Conservation (phyloP, 2,329 filamentous ascomycete genomes). For the Claviceps maximensis region DNA sequence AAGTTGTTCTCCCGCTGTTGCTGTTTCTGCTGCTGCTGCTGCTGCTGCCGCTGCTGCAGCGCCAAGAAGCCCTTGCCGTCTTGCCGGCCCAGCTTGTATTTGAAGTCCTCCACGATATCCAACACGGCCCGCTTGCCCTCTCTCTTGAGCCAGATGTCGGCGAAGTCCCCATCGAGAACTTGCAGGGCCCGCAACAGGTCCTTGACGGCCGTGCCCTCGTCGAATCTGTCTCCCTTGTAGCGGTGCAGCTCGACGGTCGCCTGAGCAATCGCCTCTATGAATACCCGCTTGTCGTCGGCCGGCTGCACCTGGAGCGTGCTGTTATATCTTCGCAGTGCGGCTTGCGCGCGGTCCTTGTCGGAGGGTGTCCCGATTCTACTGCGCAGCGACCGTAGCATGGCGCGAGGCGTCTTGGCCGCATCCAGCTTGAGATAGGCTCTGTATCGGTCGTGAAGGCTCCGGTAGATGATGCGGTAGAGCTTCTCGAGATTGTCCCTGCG, state of each 20-base stretch:
- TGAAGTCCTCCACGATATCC: constrained; percentile 7
- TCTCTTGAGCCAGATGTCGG: background rate
- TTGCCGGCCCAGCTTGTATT: constrained; percentile 1
- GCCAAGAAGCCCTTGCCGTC: background rate
- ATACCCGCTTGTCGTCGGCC: constrained; percentile 2
- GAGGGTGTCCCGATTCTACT: background rate
- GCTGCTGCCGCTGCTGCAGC: too few relatives aligned
- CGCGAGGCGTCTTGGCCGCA: constrained; percentile 5
- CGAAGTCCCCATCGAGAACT: constrained; percentile 3
- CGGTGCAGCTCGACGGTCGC: constrained; percentile 5
- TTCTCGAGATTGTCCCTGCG: constrained; percentile 4
- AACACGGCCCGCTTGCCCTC: background rate
- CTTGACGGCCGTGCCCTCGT: constrained; percentile 2
- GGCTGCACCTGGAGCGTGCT: constrained; percentile 3
- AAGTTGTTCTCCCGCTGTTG: too few relatives aligned
- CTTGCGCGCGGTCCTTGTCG: constrained; percentile 1
- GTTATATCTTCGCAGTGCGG: background rate
- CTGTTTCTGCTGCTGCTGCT: too few relatives aligned
- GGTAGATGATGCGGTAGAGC: constrained; percentile 6
- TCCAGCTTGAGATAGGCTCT: constrained; percentile 5
- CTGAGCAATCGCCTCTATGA: constrained; percentile 5
- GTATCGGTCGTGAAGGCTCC: constrained; percentile 4
- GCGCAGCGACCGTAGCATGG: constrained; percentile 4
- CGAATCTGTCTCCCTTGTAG: background rate
- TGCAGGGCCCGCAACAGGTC: constrained; percentile 2